phyloP scores from a whole-genome alignment of 2,329 filamentous ascomycete genomes.

The Alternaria tenuissima region DNA sequence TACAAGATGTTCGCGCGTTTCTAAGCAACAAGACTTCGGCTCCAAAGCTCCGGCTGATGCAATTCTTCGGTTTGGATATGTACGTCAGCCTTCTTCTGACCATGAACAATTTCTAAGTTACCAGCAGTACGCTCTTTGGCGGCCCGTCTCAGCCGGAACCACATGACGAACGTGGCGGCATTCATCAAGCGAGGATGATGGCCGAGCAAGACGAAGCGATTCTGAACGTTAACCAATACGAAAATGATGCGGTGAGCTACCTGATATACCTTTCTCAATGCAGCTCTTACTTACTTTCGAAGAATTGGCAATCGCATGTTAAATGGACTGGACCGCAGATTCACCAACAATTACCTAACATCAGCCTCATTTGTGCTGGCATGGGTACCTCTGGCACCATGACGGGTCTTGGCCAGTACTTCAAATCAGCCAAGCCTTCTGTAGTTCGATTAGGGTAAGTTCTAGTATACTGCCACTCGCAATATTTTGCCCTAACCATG shows the following conservation, averaged over 20 bases:
- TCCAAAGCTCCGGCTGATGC: conserved; percentile 29
- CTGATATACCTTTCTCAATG: neutral
- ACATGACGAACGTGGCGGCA: conserved; percentile 28
- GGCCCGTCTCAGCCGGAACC: conserved; percentile 54
- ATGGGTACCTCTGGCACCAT: conserved; percentile 63
- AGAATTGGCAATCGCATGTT: conserved; percentile 64
- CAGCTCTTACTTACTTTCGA: neutral
- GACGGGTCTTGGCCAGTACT: conserved; percentile 34
- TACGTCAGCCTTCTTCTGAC: neutral
- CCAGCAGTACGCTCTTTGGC: conserved; percentile 57
- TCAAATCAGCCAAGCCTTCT: conserved; percentile 30
- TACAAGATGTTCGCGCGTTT: conserved; percentile 28
- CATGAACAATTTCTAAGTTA: neutral
- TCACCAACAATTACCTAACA: conserved; percentile 63
- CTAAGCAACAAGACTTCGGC: conserved; percentile 32
- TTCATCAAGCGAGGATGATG: conserved; percentile 22
- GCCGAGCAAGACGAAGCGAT: conserved; percentile 52
- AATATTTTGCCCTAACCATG: conserved; percentile 1
- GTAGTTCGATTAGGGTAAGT: conserved; percentile 29
- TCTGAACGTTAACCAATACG: conserved; percentile 66
- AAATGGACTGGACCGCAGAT: conserved; percentile 69
- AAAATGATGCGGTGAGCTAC: conserved; percentile 54
- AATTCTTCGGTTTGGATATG: conserved; percentile 36
- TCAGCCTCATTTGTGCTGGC: conserved; percentile 64
- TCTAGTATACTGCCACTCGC: neutral